Evolutionary conservation across 805 yeast genomes (phyloP), one percentile per base, ranked within the genome.

Genomic region (Candida oleophila): DNA sequence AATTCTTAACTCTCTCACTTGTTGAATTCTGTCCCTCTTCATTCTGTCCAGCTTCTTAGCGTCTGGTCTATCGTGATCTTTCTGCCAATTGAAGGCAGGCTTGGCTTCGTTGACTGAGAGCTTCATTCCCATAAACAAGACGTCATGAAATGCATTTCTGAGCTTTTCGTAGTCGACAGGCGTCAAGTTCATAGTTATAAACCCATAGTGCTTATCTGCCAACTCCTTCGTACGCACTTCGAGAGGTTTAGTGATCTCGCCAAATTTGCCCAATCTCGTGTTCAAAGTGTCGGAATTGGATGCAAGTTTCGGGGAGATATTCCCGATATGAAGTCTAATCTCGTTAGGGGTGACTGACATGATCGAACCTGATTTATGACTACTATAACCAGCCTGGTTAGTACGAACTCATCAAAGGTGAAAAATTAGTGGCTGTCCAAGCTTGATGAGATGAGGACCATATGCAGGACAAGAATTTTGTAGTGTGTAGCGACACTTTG

Each of bases 51-150:
- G 30, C 35, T 60, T 52, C 9, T 62, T 61, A 1, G 55, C 46
- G 32, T 69, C 76, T 35, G 77, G 77, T 38, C 77, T 62, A 11
- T 61, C 64, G 25, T 62, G 49, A 51, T 83, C 84, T 39, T 62
- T 59, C 25, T 65, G 62, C 84, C 83, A 77, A 9, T 49, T 39
- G 63, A 67, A 86, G 38, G 69, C 70, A 0, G 82, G 82, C 53
- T 76, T 80, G 2, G 97, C 97, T 39, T 68, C 61, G 44, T 76
- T 81, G 8, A 92, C 66, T 2, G 72, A 70, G 32, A 92, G 63
- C 44, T 76, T 80, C 21, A 85, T 74, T 2, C 96, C 96, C 75
- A 87, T 89, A 65, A 76, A 92, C 21, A 77, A 78, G 1, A 85
- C 78, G 25, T 91, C 94, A 60, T 89, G 78, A 52, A 88, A 76